Conservation (phyloP, 1,284 basidiomycete species). For the Ceratobasidium sp. region DNA sequence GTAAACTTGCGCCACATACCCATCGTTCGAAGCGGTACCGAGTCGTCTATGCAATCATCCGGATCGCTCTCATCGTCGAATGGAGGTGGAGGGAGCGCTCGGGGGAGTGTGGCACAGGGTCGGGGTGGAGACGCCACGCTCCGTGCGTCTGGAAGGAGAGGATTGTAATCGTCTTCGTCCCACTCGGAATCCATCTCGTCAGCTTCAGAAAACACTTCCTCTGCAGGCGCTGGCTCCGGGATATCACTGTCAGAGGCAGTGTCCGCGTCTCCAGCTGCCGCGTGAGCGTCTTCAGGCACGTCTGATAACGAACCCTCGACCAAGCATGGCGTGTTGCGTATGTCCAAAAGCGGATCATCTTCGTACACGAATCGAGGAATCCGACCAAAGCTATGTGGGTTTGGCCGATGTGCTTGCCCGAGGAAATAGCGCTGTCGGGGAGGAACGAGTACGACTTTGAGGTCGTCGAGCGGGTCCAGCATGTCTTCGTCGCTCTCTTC, state of each 20-base stretch:
- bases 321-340: not conserved
- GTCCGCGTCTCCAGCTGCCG: not conserved
- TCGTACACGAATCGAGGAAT: conserved; percentile 30
- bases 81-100: conserved; percentile 11
- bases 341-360: conserved; percentile 33
- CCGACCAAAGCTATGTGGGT: conserved; percentile 28
- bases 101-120: not conserved
- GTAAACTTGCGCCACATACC: conserved; percentile 36
- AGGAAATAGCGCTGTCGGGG: conserved; percentile 28
- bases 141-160: conserved; percentile 15
- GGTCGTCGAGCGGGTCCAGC: conserved; percentile 6
- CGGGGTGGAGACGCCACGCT: conserved; percentile 29
- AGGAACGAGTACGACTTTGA: conserved; percentile 28
- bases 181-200: conserved; percentile 21
- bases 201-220: not conserved
- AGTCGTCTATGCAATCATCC: conserved; percentile 20
- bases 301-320: not conserved
- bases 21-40: conserved; percentile 18
- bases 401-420: conserved; percentile 2
- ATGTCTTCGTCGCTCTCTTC: not conserved
- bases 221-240: not conserved
- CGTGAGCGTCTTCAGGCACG: not conserved
- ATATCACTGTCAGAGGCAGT: conserved; percentile 2
- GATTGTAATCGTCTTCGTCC: conserved; percentile 26
- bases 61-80: conserved; percentile 19